Conservation (phyloP, 306 rosid species). For the Trifolium dubium region DNA sequence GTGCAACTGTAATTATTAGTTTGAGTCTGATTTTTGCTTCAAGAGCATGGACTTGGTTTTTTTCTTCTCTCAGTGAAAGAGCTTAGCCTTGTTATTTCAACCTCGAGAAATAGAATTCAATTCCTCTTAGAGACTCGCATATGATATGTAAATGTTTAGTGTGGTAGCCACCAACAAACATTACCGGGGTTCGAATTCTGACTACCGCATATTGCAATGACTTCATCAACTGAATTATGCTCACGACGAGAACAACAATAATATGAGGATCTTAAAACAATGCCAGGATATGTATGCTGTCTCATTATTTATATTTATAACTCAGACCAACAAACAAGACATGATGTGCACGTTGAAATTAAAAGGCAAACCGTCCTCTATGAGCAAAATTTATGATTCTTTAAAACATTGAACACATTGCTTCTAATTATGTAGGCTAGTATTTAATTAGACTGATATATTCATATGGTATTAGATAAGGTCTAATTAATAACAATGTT, state of each 20-base stretch:
- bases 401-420: slow-evolving; percentile 10
- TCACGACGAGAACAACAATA: no score
- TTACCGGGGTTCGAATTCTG: neutral
- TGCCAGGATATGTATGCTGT: neutral
- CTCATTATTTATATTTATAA: neutral
- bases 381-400: neutral
- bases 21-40: slow-evolving; percentile 13
- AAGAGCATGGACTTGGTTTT: neutral
- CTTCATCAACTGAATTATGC: no score
- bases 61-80: no score
- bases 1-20: no score
- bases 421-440: neutral
- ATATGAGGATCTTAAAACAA: neutral
- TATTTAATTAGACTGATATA: neutral
- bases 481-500: neutral
- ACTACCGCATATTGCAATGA: no score
- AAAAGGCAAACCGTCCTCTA: neutral
- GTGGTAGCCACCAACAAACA: neutral
- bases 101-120: no score
- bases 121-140: no score
- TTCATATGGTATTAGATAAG: neutral
- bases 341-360: slow-evolving; percentile 24
- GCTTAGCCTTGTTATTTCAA: no score
- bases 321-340: neutral
- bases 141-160: neutral